These are phyloP conservation scores for Stemphylium beticola DNA, from an alignment of 2,329 filamentous ascomycete genomes.

Conservation along the genomic window DNA sequence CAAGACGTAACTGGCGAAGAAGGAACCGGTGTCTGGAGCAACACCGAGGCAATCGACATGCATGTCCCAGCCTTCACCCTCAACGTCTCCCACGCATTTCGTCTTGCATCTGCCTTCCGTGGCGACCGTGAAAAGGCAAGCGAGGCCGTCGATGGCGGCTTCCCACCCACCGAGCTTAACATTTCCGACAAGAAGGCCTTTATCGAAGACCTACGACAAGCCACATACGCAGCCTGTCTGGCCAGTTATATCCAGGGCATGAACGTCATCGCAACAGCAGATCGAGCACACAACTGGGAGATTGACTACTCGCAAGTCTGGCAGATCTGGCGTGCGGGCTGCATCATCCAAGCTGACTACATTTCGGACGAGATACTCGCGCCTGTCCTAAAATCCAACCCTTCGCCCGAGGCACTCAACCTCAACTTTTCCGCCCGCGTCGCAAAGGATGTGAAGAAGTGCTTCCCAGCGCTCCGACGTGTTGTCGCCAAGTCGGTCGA, in stretches of 20 bases:
- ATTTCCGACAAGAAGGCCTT: slow-evolving; percentile 51
- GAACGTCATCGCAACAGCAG: slow-evolving; percentile 66
- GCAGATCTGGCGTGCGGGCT: slow-evolving; percentile 72
- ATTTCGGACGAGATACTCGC: slow-evolving; percentile 65
- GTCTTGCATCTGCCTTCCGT: slow-evolving; percentile 68
- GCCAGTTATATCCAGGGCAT: slow-evolving; percentile 70
- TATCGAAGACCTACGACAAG: slow-evolving; percentile 64
- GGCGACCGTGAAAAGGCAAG: slow-evolving; percentile 60
- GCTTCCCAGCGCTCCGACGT: slow-evolving; percentile 60
- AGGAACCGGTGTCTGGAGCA: slow-evolving; percentile 71
- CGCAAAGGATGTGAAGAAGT: slow-evolving; percentile 60
- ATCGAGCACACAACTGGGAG: slow-evolving; percentile 65
- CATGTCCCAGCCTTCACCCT: slow-evolving; percentile 71
- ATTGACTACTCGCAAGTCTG: slow-evolving; percentile 60
- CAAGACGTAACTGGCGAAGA: slow-evolving; percentile 71
- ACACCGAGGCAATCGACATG: slow-evolving; percentile 65
- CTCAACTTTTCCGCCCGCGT: slow-evolving; percentile 53
- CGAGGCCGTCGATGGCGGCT: slow-evolving; percentile 53
- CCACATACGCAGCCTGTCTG: slow-evolving; percentile 68
- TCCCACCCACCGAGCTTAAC: slow-evolving; percentile 47
- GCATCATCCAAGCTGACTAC: slow-evolving; percentile 72
- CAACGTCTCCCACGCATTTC: slow-evolving; percentile 66
- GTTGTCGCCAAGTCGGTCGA: slow-evolving; percentile 62
- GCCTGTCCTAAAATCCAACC: slow-evolving; percentile 48
- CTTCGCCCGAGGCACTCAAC: slow-evolving; percentile 54